Conservation (phyloP, 192 early-diverging fungal genomes). For the Umbelopsis isabellina region DNA sequence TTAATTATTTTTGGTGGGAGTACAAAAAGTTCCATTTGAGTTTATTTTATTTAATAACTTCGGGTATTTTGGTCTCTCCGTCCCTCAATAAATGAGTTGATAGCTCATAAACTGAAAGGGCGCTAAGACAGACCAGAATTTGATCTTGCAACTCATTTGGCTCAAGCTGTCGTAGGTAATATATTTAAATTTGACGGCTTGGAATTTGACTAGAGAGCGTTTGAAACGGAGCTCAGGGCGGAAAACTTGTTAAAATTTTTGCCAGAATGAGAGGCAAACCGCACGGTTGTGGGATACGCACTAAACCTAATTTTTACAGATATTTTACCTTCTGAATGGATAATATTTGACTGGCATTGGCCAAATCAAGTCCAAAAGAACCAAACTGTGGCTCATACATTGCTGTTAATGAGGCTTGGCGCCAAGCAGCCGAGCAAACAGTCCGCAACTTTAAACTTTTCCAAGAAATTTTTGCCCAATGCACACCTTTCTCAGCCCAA, state of each 20-base stretch:
- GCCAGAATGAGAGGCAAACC: not conserved
- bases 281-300: slow-evolving; percentile 1
- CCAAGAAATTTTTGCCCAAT: slow-evolving; percentile 8
- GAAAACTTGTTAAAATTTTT: not conserved
- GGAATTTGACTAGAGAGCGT: slow-evolving; percentile 19
- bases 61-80: not conserved
- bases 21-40: not conserved
- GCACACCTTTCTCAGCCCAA: not conserved
- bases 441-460: not conserved
- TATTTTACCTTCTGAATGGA: not conserved
- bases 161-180: slow-evolving; percentile 16
- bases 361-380: not conserved
- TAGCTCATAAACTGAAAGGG: slow-evolving; percentile 12
- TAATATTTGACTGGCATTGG: not conserved
- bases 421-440: not conserved
- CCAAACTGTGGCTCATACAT: not conserved
- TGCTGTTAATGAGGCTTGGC: not conserved
- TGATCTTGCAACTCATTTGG: slow-evolving; percentile 20
- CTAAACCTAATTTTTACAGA: not conserved
- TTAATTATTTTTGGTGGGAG: not conserved
- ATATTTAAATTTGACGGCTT: not conserved
- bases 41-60: not conserved
- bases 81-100: not conserved
- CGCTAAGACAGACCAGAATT: slow-evolving; percentile 16
- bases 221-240: not conserved